These are phyloP conservation scores for Mayamaea pseudoterrestris DNA, from an alignment of 108 stramenopile species.

Conservation along the genomic window DNA sequence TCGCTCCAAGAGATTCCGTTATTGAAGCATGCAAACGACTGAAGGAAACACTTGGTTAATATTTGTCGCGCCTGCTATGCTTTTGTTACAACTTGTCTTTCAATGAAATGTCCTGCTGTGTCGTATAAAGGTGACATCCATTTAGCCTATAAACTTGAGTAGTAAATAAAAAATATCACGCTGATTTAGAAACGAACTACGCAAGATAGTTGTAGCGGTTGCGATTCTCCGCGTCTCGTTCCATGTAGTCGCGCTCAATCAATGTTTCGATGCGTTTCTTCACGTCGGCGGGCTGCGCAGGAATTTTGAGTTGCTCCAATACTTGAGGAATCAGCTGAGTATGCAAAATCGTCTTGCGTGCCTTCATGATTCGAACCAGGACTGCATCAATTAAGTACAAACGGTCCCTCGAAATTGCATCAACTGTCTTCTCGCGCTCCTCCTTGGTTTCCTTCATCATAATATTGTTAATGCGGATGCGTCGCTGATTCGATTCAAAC, in stretches of 20 bases:
- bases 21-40: conserved; percentile 85
- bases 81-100: too few species aligned
- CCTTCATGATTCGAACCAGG: conserved; percentile 97
- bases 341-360: conserved; percentile 89
- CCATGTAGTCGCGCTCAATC: conserved; percentile 98
- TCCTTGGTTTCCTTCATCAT: conserved; percentile 88
- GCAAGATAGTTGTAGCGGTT: conserved; percentile 93
- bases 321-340: conserved; percentile 82
- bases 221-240: conserved; percentile 81
- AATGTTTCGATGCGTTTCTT: conserved; percentile 95
- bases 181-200: too few species aligned
- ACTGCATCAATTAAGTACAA: conserved; percentile 94
- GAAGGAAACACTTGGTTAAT: conserved; percentile 46
- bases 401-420: conserved; percentile 85
- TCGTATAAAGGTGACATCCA: too few species aligned
- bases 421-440: conserved; percentile 85
- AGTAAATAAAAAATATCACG: too few species aligned
- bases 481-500: conserved; percentile 76
- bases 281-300: conserved; percentile 71
- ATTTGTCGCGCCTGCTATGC: too few species aligned
- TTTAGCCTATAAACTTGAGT: too few species aligned
- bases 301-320: conserved; percentile 86
- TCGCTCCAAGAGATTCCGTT: conserved; percentile 82
- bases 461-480: conserved; percentile 92
- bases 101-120: too few species aligned